These are phyloP conservation scores for Fusarium haematococcum DNA, from an alignment of 2,329 filamentous ascomycete genomes.

Conservation along the genomic window DNA sequence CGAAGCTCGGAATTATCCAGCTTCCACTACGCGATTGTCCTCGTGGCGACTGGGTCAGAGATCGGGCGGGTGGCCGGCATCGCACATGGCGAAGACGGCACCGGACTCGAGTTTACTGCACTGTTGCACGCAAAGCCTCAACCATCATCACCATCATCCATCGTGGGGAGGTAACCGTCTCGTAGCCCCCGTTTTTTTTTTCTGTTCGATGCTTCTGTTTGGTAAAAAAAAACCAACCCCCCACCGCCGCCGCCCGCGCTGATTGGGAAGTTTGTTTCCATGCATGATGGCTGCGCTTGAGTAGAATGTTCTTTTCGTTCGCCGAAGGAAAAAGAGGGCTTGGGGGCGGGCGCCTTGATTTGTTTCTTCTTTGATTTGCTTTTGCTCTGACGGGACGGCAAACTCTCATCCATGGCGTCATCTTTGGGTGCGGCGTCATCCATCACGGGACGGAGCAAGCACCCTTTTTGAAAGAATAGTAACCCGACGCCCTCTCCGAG, in stretches of 20 bases:
- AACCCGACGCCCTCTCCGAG: background rate
- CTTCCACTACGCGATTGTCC: background rate
- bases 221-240: background rate
- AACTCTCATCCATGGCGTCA: slow-evolving; percentile 26
- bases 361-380: background rate
- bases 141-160: background rate
- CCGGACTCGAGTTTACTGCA: background rate
- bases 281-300: slow-evolving; percentile 25
- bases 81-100: slow-evolving; percentile 3
- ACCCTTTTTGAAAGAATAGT: background rate
- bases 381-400: slow-evolving; percentile 1
- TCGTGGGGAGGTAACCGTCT: background rate
- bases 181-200: background rate
- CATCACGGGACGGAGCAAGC: background rate
- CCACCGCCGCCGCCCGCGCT: background rate
- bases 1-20: background rate
- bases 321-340: slow-evolving; percentile 4
- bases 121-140: background rate
- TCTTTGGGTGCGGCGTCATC: slow-evolving; percentile 6
- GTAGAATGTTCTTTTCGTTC: slow-evolving; percentile 34
- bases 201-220: background rate
- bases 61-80: background rate
- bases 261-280: slow-evolving; percentile 1
- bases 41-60: background rate
- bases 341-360: background rate